Conservation (phyloP, 2,329 filamentous ascomycete species). For the Phyllosticta paracitricarpa region DNA sequence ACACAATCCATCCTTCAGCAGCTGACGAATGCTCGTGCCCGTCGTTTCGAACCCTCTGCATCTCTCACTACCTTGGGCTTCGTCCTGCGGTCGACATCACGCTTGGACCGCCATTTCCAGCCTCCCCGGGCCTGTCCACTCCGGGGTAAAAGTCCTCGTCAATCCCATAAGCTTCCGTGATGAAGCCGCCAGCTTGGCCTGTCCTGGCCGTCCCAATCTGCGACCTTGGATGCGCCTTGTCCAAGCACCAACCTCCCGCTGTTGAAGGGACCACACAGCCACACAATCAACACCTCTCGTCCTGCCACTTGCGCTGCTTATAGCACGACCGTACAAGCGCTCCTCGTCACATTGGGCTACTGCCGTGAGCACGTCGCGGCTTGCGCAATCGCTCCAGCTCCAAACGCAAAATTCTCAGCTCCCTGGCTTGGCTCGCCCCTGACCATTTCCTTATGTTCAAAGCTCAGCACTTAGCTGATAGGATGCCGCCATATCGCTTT, state of each 20-base stretch:
- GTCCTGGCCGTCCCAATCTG: not conserved
- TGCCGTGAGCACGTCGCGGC: not conserved
- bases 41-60: not conserved
- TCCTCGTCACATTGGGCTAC: not conserved
- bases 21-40: not conserved
- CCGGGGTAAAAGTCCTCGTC: not conserved
- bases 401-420: not conserved
- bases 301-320: not conserved
- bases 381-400: not conserved
- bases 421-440: not conserved
- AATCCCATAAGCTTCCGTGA: not conserved
- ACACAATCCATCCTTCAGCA: not conserved
- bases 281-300: not conserved
- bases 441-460: not conserved
- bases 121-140: not conserved
- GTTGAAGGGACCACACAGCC: not conserved
- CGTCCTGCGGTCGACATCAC: not conserved
- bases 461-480: not conserved
- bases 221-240: not conserved
- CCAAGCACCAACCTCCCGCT: not conserved
- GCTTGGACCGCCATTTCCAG: not conserved
- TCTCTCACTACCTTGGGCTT: not conserved
- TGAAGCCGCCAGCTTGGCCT: not conserved
- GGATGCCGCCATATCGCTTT: not conserved
- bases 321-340: not conserved